Conservation (phyloP, 2,329 filamentous ascomycete species). For the Incumbomyces lentus region DNA sequence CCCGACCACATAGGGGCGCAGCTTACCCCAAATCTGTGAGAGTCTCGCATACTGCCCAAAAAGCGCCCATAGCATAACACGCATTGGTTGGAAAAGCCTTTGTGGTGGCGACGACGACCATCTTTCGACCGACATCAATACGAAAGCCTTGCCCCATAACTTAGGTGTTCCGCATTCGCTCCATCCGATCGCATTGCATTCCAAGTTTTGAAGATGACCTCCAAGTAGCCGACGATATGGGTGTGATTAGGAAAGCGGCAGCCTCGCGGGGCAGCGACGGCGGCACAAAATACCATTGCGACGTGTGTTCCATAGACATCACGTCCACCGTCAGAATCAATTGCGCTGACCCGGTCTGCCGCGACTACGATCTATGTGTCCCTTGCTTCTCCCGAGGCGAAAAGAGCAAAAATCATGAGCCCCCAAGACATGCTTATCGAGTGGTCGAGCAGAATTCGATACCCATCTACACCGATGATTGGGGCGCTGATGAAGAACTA, state of each 20-base stretch:
- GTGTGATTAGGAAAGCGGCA: slow-evolving; percentile 92
- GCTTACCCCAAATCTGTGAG: no score
- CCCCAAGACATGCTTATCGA: slow-evolving; percentile 73
- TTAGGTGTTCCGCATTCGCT: no score
- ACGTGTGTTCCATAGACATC: slow-evolving; percentile 92
- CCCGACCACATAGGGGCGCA: no score
- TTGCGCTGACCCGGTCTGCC: slow-evolving; percentile 72
- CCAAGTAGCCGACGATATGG: slow-evolving; percentile 47
- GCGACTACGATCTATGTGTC: slow-evolving; percentile 94
- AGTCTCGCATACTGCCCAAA: no score
- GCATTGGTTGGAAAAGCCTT: no score
- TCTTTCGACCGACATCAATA: no score
- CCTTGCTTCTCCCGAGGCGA: slow-evolving; percentile 82
- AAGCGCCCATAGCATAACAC: no score
- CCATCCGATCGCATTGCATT: neutral
- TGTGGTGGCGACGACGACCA: no score
- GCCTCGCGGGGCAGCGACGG: slow-evolving; percentile 75
- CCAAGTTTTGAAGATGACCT: slow-evolving; percentile 25
- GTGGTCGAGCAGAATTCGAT: slow-evolving; percentile 99
- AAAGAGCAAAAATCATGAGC: slow-evolving; percentile 72
- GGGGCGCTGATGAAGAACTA: slow-evolving; percentile 96
- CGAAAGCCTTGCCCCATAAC: no score
- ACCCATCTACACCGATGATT: slow-evolving; percentile 86
- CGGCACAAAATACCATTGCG: slow-evolving; percentile 91
- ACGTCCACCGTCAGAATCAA: slow-evolving; percentile 94